These are phyloP conservation scores for Serendipita sp. DNA, from an alignment of 768 basidiomycete genomes.

Conservation along the genomic window DNA sequence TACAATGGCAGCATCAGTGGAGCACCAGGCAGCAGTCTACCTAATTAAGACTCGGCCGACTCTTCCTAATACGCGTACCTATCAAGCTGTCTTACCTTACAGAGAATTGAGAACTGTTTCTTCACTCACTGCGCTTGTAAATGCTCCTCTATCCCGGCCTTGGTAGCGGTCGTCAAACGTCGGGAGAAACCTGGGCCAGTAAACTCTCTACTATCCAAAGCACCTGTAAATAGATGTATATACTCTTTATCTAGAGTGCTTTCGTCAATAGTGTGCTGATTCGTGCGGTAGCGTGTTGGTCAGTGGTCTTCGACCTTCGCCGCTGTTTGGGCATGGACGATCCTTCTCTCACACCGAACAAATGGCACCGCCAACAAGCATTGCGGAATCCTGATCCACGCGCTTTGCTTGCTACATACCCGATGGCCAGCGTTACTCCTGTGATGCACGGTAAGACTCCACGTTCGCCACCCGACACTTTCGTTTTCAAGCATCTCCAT, in stretches of 20 bases:
- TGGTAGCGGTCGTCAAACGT: no score
- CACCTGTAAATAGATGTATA: no score
- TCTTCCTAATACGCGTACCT: no score
- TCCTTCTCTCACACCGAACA: neutral
- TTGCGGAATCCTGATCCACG: neutral
- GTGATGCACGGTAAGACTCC: neutral
- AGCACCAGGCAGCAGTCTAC: no score
- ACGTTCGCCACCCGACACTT: neutral
- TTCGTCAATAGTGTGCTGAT: neutral
- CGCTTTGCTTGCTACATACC: neutral
- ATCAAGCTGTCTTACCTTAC: no score
- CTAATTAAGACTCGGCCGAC: no score
- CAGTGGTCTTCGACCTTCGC: neutral
- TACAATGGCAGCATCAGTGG: no score
- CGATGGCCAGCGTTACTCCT: slow-evolving; percentile 1
- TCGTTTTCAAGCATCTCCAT: neutral
- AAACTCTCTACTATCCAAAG: no score
- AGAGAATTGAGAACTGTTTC: no score
- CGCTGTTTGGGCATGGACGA: neutral
- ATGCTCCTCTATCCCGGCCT: no score
- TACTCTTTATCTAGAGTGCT: neutral
- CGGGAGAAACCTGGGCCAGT: no score
- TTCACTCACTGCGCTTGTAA: no score
- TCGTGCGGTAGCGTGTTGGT: neutral
- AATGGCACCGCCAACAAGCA: neutral